phyloP scores from a whole-genome alignment of 1,139 yeast species.

The Schwanniomyces etchellsii region DNA sequence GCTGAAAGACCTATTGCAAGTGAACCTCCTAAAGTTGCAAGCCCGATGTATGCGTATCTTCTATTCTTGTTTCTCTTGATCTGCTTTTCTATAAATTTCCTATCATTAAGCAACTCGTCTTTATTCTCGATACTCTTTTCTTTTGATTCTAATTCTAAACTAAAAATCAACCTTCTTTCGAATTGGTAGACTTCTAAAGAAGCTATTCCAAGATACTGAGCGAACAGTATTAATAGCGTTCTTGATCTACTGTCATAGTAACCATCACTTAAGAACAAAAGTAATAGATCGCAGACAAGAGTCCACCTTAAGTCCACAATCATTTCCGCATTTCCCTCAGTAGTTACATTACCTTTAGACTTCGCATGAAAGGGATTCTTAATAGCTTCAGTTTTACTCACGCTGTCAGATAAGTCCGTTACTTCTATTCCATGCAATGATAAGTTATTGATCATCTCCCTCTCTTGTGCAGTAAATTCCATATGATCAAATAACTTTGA shows the following conservation, averaged over 20 bases:
- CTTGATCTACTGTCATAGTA: conserved; percentile 88
- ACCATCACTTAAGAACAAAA: conserved; percentile 76
- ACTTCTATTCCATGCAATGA: conserved; percentile 80
- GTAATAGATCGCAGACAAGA: conserved; percentile 79
- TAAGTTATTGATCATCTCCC: conserved; percentile 80
- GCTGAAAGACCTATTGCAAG: conserved; percentile 91
- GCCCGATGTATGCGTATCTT: conserved; percentile 81
- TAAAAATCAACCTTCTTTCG: conserved; percentile 85
- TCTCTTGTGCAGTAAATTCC: conserved; percentile 67
- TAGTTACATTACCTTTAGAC: conserved; percentile 1
- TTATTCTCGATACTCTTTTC: conserved; percentile 45
- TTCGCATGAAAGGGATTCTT: conserved; percentile 16
- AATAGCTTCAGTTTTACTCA: conserved; percentile 38
- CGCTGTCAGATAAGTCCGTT: conserved; percentile 59
- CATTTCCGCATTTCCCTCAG: conserved; percentile 5
- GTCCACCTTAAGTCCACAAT: conserved; percentile 86
- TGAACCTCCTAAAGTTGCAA: conserved; percentile 97
- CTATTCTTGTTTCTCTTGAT: conserved; percentile 59
- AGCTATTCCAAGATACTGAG: conserved; percentile 51
- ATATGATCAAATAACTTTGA: conserved; percentile 75
- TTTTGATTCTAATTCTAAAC: conserved; percentile 79
- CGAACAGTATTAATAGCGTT: conserved; percentile 63
- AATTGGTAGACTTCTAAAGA: conserved; percentile 74
- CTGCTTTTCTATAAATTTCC: conserved; percentile 62
- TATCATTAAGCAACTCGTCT: conserved; percentile 73